Base-by-base conservation (phyloP, 169 alveolate genomes). In the Eimeria sp. region DNA sequence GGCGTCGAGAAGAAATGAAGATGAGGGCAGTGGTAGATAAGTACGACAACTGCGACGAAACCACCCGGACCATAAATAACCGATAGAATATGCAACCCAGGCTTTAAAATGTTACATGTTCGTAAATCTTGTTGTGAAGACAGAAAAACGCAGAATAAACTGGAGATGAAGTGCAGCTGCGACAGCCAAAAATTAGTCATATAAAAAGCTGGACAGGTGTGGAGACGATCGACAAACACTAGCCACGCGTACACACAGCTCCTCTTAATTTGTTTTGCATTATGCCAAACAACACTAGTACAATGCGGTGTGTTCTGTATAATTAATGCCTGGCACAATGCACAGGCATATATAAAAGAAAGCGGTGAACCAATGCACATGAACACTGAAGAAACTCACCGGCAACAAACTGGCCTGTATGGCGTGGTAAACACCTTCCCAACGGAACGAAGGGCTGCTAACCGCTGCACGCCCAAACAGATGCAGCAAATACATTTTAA, bases 1-100 rank as follows among this genome's bases (percentile, higher is more conserved):
- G 91, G 58, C 91, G 91, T 33, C 91, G 56, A 43, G 91, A 23
- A 49, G 91, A 56, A 37, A 62, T 18, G 78, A 85, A 85, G 37
- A 62, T 85, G 62, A 85, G 78, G 60, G 91, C 76, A 62, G 80
- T 62, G 80, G 40, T 33, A 0, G 91, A 85, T 23, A 85, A 49
- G 27, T 85, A 85, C 68, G 62, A 60, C 27, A 85, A 13, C 91
- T 85, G 91, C 10, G 90, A 25, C 76, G 10, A 56, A 52, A 82
- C 0, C 14, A 54, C 6, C 11, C 30, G n/a, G 62, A 9, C 14
- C 8, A 25, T 0, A 37, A 18, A 25, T 54, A 71, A 4, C 27
- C 49, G 25, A 71, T 33, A 54, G 54, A 71, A 33, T 16, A 33
- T 71, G 49, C 52, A 33, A 23, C 80, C 30, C 49, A 66, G n/a